Base-by-base conservation (phyloP, 2,329 filamentous ascomycete species). In the Cladosporium oxysporum region DNA sequence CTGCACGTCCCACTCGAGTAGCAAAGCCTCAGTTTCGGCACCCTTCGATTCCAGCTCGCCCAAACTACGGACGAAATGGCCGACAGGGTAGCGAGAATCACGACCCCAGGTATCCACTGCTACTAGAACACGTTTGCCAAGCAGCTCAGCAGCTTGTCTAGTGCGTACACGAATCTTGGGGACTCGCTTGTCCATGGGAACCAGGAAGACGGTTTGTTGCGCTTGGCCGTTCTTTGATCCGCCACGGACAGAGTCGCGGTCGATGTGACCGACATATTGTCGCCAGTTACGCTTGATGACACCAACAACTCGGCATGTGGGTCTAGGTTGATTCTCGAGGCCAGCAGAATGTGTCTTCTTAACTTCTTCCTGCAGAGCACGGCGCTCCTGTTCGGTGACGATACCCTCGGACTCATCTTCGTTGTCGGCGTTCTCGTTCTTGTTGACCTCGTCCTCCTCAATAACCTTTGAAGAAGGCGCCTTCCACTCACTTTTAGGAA, bases 111-210 rank as follows among this genome's bases (percentile, higher is more conserved):
- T 89, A 79, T 99, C 95, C 70, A 99, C 96, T 0, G 93, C 93
- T 50, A 97, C 92, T 12, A 99, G 79, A 59, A 99, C 89, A 66
- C 96, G 89, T 82, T 98, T 95, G 5, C 95, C 95, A 31, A 97
- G 79, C 4, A 99, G 85, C 73, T 97, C 92, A 18, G 88, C 88
- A 28, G 93, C 93, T 79, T 98, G 95, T 61, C 95, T 87, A 12
- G 95, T 98, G 60, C 93, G 89, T 64, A 99, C 88, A 55, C 93
- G 88, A 73, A 99, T 97, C 82, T 98, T 99, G 2, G 95, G 95
- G 26, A 99, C 91, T 73, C 92, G 90, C 83, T 97, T 98, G 79
- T 99, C 94, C 94, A 99, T 98, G 4, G 95, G 93, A 58, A 98
- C 88, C 21, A 99, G 84, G 79, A 99, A 99, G 16, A 99, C 93